These are phyloP conservation scores for Ophiocordyceps camponoti-floridani DNA, from an alignment of 2,329 filamentous ascomycete genomes.

Conservation along the genomic window DNA sequence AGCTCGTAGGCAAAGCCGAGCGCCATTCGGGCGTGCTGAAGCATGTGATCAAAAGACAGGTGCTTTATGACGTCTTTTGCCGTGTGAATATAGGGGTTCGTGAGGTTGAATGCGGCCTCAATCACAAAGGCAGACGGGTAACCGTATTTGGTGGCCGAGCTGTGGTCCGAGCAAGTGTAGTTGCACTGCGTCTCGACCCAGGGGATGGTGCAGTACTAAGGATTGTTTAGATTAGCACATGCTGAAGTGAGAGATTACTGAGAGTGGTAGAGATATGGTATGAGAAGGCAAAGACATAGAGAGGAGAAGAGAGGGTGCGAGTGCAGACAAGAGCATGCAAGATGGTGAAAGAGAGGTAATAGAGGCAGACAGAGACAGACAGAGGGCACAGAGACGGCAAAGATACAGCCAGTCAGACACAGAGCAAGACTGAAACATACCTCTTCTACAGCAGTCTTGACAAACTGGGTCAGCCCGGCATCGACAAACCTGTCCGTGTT, in stretches of 20 bases:
- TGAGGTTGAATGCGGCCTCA: conserved; percentile 50
- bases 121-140: conserved; percentile 64
- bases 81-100: conserved; percentile 51
- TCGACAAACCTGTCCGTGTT: conserved; percentile 78
- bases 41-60: conserved; percentile 75
- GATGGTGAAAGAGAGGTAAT: no score
- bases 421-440: conserved; percentile 7
- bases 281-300: no score
- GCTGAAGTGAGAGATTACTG: no score
- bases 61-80: conserved; percentile 54
- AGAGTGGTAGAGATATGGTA: no score
- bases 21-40: conserved; percentile 75
- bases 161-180: conserved; percentile 67
- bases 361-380: no score
- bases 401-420: background rate
- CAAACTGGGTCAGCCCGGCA: conserved; percentile 64
- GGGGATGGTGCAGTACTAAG: conserved; percentile 69
- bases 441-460: conserved; percentile 66
- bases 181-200: conserved; percentile 79
- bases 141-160: conserved; percentile 54
- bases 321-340: conserved; percentile 1
- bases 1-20: conserved; percentile 72
- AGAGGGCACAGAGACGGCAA: no score
- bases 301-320: no score
- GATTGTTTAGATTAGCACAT: background rate